phyloP scores from a whole-genome alignment of 768 basidiomycete species.

The Termitomyces sp. region DNA sequence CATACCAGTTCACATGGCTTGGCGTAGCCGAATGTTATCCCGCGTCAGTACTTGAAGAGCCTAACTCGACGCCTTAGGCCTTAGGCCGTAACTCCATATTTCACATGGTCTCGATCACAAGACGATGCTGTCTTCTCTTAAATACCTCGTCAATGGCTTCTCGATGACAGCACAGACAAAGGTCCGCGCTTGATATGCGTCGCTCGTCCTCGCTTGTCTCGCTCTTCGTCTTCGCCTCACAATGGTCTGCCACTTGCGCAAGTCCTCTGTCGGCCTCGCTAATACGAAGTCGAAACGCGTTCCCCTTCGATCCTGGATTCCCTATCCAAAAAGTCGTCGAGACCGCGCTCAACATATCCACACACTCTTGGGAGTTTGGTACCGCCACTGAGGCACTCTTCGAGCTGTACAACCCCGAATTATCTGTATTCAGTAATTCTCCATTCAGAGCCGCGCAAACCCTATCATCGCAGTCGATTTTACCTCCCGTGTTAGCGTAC shows the following conservation, averaged over 20 bases:
- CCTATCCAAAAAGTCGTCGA: slow-evolving; percentile 19
- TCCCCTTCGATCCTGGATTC: slow-evolving; percentile 25
- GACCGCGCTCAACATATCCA: slow-evolving; percentile 19
- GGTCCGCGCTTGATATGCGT: background rate
- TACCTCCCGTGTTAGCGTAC: slow-evolving; percentile 26
- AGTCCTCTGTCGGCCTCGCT: background rate
- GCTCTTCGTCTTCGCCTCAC: background rate
- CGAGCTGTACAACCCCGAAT: slow-evolving; percentile 21
- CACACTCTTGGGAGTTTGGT: slow-evolving; percentile 30
- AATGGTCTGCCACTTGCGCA: background rate
- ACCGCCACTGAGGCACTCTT: slow-evolving; percentile 24
- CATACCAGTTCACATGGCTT: background rate
- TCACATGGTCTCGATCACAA: background rate
- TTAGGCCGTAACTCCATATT: background rate
- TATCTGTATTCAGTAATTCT: slow-evolving; percentile 23
- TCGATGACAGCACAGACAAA: background rate
- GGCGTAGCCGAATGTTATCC: background rate
- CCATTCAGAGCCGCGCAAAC: slow-evolving; percentile 17
- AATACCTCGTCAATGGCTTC: background rate
- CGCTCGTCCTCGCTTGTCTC: background rate
- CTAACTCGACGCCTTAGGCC: too few species aligned
- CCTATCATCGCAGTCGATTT: background rate
- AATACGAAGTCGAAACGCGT: background rate
- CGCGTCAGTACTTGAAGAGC: background rate
- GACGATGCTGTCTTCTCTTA: background rate